These are phyloP conservation scores for Diaporthe velutina DNA, from an alignment of 2,329 filamentous ascomycete species.

Conservation along the genomic window DNA sequence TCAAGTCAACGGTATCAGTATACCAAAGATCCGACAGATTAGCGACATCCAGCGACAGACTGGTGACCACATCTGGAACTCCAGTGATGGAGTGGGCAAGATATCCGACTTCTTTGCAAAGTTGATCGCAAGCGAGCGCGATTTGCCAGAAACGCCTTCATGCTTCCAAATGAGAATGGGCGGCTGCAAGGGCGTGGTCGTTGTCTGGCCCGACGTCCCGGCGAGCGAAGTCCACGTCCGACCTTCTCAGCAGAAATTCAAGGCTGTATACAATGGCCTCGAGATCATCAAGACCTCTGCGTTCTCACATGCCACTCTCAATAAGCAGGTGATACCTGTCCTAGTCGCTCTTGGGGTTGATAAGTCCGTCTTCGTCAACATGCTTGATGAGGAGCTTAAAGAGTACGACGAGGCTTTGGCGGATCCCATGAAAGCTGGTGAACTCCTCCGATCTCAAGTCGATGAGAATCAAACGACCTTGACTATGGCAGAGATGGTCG, in stretches of 20 bases:
- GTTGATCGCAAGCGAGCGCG: constrained; percentile 79
- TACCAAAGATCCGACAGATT: constrained; percentile 71
- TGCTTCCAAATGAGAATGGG: constrained; percentile 93
- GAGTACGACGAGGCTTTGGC: constrained; percentile 79
- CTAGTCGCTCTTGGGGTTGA: constrained; percentile 82
- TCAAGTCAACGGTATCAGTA: constrained; percentile 74
- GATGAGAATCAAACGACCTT: constrained; percentile 89
- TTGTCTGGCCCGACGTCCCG: constrained; percentile 77
- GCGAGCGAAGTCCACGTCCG: constrained; percentile 81
- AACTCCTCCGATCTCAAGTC: constrained; percentile 79
- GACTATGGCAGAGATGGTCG: constrained; percentile 80
- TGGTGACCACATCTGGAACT: constrained; percentile 71
- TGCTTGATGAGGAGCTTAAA: constrained; percentile 76
- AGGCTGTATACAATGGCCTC: constrained; percentile 75
- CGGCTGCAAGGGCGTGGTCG: constrained; percentile 91
- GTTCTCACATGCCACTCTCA: constrained; percentile 83
- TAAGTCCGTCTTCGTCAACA: constrained; percentile 73
- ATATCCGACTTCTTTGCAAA: constrained; percentile 84
- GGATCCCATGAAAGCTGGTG: constrained; percentile 72
- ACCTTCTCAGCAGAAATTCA: constrained; percentile 90
- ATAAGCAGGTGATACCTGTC: constrained; percentile 91
- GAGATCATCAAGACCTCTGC: constrained; percentile 89
- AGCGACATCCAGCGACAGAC: constrained; percentile 73
- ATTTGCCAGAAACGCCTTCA: constrained; percentile 75
- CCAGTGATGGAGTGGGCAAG: constrained; percentile 94